Percentiles rank a stretch among this genome's conserved stretches.
Evolutionary conservation across 2,329 filamentous ascomycete species (phyloP).

Genomic region (Beauveria medogensis): DNA sequence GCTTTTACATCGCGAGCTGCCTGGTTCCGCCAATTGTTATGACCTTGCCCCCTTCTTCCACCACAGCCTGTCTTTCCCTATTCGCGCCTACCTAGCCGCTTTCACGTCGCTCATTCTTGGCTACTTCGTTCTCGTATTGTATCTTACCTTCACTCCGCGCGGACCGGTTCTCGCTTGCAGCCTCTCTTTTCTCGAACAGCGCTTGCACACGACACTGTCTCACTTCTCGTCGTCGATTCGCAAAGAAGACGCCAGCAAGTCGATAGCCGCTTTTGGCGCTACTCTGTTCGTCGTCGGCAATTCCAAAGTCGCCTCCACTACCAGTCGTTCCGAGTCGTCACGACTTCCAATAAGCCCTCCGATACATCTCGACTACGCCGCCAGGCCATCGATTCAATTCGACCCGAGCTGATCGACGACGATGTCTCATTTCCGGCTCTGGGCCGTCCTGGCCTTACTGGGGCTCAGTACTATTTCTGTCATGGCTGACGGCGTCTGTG

Average conservation of each 20-base stretch:
- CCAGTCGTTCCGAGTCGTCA: neutral
- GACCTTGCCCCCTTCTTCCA: slow-evolving; percentile 1
- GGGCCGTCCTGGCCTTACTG: neutral
- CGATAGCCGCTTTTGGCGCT: neutral
- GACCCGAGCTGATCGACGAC: neutral
- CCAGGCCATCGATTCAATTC: neutral
- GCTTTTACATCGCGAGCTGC: slow-evolving; percentile 3
- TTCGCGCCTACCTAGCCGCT: slow-evolving; percentile 2
- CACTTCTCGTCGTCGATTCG: neutral
- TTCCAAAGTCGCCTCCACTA: neutral
- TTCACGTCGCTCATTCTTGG: slow-evolving; percentile 2
- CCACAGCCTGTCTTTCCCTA: neutral
- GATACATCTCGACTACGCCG: neutral
- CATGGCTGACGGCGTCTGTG: neutral
- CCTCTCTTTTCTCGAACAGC: neutral
- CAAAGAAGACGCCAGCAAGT: neutral
- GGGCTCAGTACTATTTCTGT: neutral
- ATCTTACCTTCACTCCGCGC: neutral
- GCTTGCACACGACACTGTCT: neutral
- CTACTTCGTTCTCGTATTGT: neutral
- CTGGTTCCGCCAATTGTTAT: slow-evolving; percentile 3
- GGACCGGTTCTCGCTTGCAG: neutral
- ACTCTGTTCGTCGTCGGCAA: neutral
- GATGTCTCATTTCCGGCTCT: neutral
- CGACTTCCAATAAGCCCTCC: neutral